Evolutionary conservation across 2,329 filamentous ascomycete species (phyloP).

Genomic region (Scedosporium minutisporum): DNA sequence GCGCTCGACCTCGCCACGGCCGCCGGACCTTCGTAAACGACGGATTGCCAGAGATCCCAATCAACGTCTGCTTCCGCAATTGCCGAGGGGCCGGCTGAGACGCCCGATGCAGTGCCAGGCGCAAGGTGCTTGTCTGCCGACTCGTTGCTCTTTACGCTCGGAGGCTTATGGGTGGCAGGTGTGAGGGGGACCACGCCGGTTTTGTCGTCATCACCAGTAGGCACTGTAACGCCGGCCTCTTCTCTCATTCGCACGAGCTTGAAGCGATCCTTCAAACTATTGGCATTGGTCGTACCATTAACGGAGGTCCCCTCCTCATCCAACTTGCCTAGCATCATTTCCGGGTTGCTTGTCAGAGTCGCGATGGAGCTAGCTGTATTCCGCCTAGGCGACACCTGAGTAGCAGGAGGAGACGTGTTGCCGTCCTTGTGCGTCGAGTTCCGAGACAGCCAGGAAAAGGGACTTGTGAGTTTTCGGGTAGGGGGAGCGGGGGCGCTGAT

Average conservation of each 20-base stretch:
- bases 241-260: constrained; percentile 67
- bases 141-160: constrained; percentile 17
- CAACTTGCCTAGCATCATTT: constrained; percentile 67
- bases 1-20: constrained; percentile 81
- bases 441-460: constrained; percentile 77
- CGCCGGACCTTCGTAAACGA: constrained; percentile 88
- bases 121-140: constrained; percentile 44
- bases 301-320: constrained; percentile 54
- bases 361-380: constrained; percentile 75
- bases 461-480: constrained; percentile 69
- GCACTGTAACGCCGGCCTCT: constrained; percentile 49
- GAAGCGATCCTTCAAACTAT: constrained; percentile 68
- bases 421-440: constrained; percentile 48
- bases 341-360: constrained; percentile 70
- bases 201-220: constrained; percentile 45
- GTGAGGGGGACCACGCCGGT: constrained; percentile 15
- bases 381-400: constrained; percentile 36
- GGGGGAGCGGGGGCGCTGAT: constrained; percentile 22
- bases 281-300: constrained; percentile 31
- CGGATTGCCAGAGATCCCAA: constrained; percentile 95
- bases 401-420: constrained; percentile 42
- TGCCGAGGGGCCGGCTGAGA: constrained; percentile 65
- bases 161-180: constrained; percentile 10
- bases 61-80: constrained; percentile 71
- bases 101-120: constrained; percentile 77